A percentile compares a stretch with the other conserved stretches of the same genome.
Conservation (phyloP, 345 rosid species). For the Hirschfeldia incana region DNA sequence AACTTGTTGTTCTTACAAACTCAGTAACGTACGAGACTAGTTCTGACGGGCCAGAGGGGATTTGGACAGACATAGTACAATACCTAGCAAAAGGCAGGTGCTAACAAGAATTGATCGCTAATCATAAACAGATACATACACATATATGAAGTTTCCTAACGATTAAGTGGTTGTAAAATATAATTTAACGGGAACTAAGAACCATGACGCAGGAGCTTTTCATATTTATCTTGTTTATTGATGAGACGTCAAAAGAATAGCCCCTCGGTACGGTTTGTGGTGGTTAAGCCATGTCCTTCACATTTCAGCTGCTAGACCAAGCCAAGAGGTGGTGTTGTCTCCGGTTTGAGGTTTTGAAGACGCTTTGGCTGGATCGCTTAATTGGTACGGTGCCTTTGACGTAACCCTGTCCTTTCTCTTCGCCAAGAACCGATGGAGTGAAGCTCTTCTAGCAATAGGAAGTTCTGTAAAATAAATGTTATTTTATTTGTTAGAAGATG, state of each 20-base stretch:
- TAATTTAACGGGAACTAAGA: not conserved
- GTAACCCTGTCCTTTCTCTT: slow-evolving; percentile 87
- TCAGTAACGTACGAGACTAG: not conserved
- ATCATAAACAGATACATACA: slow-evolving; percentile 31
- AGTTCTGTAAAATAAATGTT: slow-evolving; percentile 52
- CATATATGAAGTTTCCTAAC: not conserved
- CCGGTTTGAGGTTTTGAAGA: slow-evolving; percentile 1
- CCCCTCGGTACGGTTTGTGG: not conserved
- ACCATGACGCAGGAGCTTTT: not conserved
- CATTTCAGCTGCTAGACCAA: not conserved
- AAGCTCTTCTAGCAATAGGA: slow-evolving; percentile 86
- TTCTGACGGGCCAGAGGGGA: not conserved
- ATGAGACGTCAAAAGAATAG: not conserved
- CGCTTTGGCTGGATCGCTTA: not conserved
- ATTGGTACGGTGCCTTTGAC: slow-evolving; percentile 37
- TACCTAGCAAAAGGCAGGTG: not conserved
- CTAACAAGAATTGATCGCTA: not conserved
- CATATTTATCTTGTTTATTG: not conserved
- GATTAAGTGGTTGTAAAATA: not conserved
- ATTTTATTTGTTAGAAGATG: not conserved
- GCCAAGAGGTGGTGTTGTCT: not conserved
- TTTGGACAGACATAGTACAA: not conserved
- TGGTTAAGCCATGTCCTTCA: not conserved
- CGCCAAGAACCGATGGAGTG: slow-evolving; percentile 89
- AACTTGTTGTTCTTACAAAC: not conserved